Evolutionary conservation across 352 stramenopile genomes (phyloP).

Genomic region (Phytophthora ohioensis): DNA sequence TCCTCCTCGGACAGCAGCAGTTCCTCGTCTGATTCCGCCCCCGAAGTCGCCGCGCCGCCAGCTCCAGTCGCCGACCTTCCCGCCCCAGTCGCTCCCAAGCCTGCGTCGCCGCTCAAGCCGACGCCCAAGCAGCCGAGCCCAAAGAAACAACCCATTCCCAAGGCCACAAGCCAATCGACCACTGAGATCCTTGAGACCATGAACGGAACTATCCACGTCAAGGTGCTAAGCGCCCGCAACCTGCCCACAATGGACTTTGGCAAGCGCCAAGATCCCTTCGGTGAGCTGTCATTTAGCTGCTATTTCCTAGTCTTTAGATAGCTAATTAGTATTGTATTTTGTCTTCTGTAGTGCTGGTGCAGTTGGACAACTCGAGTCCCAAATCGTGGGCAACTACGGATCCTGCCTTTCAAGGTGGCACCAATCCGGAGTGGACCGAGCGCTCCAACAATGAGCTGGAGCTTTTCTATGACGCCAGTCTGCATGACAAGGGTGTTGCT

Average conservation of each 20-base stretch:
- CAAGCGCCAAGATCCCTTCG: slow-evolving; percentile 83
- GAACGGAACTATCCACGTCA: slow-evolving; percentile 84
- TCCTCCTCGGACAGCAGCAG: slow-evolving; percentile 27
- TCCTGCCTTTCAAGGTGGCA: slow-evolving; percentile 67
- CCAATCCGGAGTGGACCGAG: slow-evolving; percentile 73
- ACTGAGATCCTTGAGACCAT: slow-evolving; percentile 15
- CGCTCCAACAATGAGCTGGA: slow-evolving; percentile 82
- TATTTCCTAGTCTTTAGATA: background rate
- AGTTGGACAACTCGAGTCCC: slow-evolving; percentile 70
- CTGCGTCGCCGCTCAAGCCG: slow-evolving; percentile 16
- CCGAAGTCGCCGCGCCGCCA: slow-evolving; percentile 18
- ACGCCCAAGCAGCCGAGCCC: slow-evolving; percentile 30
- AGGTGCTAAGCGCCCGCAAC: slow-evolving; percentile 65
- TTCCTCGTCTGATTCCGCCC: slow-evolving; percentile 27
- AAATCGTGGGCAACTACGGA: slow-evolving; percentile 74
- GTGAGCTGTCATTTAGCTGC: slow-evolving; percentile 32
- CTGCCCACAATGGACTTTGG: slow-evolving; percentile 83
- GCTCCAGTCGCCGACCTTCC: slow-evolving; percentile 8
- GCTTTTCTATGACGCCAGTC: slow-evolving; percentile 76
- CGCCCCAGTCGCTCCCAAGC: slow-evolving; percentile 13
- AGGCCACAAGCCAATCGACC: slow-evolving; percentile 4
- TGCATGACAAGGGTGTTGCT: slow-evolving; percentile 51
- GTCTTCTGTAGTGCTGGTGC: slow-evolving; percentile 61
- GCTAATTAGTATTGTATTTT: slow-evolving; percentile 18
- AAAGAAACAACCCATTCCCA: slow-evolving; percentile 21